Conservation (phyloP, 352 stramenopile genomes). For the Phytophthora pseudosyringae region DNA sequence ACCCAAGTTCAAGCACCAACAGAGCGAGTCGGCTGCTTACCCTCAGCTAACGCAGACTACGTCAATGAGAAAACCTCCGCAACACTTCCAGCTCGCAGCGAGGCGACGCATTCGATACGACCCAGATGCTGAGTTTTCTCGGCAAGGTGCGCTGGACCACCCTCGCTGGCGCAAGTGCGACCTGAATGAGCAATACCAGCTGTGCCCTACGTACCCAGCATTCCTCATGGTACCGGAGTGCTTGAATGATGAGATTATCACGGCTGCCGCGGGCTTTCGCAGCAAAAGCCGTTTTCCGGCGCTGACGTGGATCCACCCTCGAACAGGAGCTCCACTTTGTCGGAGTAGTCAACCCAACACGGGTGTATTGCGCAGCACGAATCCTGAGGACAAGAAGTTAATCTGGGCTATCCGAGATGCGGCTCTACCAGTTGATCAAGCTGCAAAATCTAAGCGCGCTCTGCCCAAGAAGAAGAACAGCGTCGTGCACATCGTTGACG, state of each 20-base stretch:
- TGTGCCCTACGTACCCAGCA: conserved; percentile 76
- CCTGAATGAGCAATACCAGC: conserved; percentile 72
- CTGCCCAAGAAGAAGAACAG: conserved; percentile 80
- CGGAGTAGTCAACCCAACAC: conserved; percentile 96
- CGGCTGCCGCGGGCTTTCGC: conserved; percentile 68
- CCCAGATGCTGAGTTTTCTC: conserved; percentile 58
- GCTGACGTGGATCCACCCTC: conserved; percentile 92
- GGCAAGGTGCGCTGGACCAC: conserved; percentile 69
- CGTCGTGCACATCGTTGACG: conserved; percentile 89
- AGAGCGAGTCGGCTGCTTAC: conserved; percentile 42
- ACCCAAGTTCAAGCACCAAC: conserved; percentile 50
- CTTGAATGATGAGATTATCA: conserved; percentile 74
- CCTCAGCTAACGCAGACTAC: conserved; percentile 23
- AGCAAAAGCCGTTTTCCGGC: conserved; percentile 81
- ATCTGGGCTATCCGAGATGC: conserved; percentile 89
- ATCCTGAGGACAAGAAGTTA: conserved; percentile 90
- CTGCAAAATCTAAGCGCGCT: conserved; percentile 17
- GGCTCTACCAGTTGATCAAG: conserved; percentile 56
- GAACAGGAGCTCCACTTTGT: conserved; percentile 93
- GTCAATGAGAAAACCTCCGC: conserved; percentile 39
- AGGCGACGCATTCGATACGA: conserved; percentile 82
- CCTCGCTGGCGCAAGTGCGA: conserved; percentile 68
- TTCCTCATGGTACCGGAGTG: conserved; percentile 74
- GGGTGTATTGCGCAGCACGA: conserved; percentile 93
- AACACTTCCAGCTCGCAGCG: conserved; percentile 42